Base-by-base conservation (phyloP, 495 filamentous ascomycete genomes). In the Physcia stellaris region DNA sequence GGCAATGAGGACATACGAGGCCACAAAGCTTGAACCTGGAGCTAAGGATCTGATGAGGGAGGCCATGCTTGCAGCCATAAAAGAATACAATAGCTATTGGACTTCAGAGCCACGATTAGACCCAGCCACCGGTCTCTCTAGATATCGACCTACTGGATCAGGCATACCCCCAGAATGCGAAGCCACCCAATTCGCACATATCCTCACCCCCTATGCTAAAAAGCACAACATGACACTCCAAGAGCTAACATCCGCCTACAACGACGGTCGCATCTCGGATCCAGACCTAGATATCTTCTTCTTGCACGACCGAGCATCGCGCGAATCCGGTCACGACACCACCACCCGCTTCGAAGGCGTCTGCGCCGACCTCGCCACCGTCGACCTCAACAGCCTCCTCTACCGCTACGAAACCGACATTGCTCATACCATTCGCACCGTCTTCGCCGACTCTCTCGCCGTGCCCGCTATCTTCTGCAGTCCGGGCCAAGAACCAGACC, bases 321-420 rank as follows among this genome's bases (percentile, higher is more conserved):
- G 90, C 32, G 90, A 96, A 53, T 94, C 86, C n/a, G 90, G 90
- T 16, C 90, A 98, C 53, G 90, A 98, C 55, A 96, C 86, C 4
- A 80, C 82, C 19, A 95, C 95, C 55, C 83, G 90, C 18, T 66
- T 98, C 1, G 90, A 95, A 57, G 75, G 77, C 13, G 70, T 90
- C 17, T 86, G 80, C 50, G 90, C 82, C 11, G 73, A 95, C 51
- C 64, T 96, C 18, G 90, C 86, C 13, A 96, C 90, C 1, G 81
- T 96, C 20, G 90, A 98, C 51, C 67, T 95, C 24, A 95, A 96
- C 59, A 84, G 86, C 20, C 64, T 93, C 6, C 65, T 98, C 19
- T 98, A 87, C 69, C 95, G 95, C 57, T 94, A 94, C 58, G 90
- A 98, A 56, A 76, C 71, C 19, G 92, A 98, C 52, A 94, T 98